Evolutionary conservation across 192 early-diverging fungal species (phyloP).

Genomic region (Funneliformis mosseae): DNA sequence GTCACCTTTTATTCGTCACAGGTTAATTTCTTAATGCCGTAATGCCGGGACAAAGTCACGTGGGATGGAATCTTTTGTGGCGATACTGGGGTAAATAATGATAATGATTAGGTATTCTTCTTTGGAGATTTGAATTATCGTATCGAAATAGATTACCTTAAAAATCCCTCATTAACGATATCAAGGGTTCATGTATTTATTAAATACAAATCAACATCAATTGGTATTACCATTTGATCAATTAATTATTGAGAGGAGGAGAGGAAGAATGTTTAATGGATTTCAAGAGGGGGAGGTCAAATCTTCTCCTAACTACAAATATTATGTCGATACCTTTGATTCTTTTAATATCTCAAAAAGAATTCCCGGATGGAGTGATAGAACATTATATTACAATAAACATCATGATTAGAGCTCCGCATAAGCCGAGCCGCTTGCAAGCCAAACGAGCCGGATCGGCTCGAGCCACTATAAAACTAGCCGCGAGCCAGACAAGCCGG

Average conservation of each 20-base stretch:
- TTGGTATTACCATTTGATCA: conserved; percentile 25
- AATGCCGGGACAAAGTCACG: too few relatives aligned
- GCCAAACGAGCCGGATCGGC: too few relatives aligned
- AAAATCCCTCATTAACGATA: not conserved
- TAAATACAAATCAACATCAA: not conserved
- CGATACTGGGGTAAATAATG: too few relatives aligned
- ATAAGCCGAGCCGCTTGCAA: too few relatives aligned
- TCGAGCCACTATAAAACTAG: too few relatives aligned
- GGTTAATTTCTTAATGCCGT: too few relatives aligned
- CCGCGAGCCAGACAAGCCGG: too few relatives aligned
- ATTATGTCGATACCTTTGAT: not conserved
- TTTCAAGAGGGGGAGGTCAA: conserved; percentile 27
- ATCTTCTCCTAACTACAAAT: conserved; percentile 41
- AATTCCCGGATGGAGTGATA: conserved; percentile 39
- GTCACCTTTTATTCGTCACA: too few relatives aligned
- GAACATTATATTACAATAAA: conserved; percentile 33
- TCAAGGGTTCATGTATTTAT: not conserved
- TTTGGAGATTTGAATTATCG: conserved; percentile 40
- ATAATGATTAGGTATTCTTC: conserved; percentile 35
- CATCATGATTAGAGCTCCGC: too few relatives aligned
- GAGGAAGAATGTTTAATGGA: conserved; percentile 15
- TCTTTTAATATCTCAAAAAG: conserved; percentile 14
- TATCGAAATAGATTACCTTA: not conserved
- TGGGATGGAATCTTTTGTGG: too few relatives aligned
- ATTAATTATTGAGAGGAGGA: conserved; percentile 10